These are phyloP conservation scores for Dothidotthia symphoricarpi DNA, from an alignment of 2,329 filamentous ascomycete genomes.

Conservation along the genomic window DNA sequence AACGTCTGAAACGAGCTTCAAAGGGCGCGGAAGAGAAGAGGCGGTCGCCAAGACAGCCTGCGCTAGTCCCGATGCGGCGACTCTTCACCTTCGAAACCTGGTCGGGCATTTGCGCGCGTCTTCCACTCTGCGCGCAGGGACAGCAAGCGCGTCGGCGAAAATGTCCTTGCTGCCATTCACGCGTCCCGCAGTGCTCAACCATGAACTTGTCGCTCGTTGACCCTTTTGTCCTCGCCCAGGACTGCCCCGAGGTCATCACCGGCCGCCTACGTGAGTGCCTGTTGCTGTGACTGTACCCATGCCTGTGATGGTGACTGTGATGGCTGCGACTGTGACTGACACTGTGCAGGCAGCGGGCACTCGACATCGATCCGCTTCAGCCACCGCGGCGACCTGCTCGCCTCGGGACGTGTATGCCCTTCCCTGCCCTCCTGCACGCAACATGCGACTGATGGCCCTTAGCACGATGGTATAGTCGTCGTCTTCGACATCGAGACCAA, in stretches of 20 bases:
- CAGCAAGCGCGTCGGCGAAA: neutral
- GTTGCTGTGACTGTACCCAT: conserved; percentile 8
- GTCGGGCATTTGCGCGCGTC: neutral
- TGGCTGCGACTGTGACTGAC: too few species aligned
- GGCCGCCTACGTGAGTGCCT: conserved; percentile 70
- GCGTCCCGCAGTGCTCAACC: too few species aligned
- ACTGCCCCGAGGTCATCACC: conserved; percentile 87
- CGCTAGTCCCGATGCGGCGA: too few species aligned
- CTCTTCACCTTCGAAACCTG: neutral
- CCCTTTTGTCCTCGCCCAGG: conserved; percentile 69
- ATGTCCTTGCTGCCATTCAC: too few species aligned
- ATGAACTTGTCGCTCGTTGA: conserved; percentile 74
- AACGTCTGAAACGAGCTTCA: conserved; percentile 12
- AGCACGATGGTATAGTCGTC: conserved; percentile 84
- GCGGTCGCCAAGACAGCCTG: neutral
- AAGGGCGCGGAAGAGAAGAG: too few species aligned
- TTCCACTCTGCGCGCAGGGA: conserved; percentile 4
- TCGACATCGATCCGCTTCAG: conserved; percentile 79
- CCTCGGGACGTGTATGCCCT: conserved; percentile 72
- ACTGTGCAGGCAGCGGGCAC: conserved; percentile 56
- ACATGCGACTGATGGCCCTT: conserved; percentile 13
- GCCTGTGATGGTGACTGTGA: too few species aligned
- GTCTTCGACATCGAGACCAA: conserved; percentile 98
- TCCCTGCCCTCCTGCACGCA: conserved; percentile 1
- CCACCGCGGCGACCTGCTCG: conserved; percentile 88